These are phyloP conservation scores for Beauveria caledonica DNA, from an alignment of 2,329 filamentous ascomycete genomes.

Conservation along the genomic window DNA sequence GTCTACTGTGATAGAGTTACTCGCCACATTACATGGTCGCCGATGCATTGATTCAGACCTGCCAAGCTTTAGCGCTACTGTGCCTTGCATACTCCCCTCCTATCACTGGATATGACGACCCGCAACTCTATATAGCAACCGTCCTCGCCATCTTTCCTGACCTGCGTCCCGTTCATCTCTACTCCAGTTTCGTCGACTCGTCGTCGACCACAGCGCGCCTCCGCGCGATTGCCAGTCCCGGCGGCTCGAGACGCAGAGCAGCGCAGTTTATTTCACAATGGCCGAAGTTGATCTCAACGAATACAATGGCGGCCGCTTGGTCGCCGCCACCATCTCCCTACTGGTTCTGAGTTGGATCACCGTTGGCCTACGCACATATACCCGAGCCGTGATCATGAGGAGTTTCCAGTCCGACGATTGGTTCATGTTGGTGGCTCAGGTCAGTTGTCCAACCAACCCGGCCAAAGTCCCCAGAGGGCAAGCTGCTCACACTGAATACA, in stretches of 20 bases:
- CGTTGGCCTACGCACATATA: constrained; percentile 36
- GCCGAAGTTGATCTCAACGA: constrained; percentile 26
- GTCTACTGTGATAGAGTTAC: not conserved
- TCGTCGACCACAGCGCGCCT: not conserved
- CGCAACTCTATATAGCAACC: constrained; percentile 7
- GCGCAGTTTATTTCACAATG: constrained; percentile 9
- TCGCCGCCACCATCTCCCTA: constrained; percentile 29
- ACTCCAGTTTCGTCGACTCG: not conserved
- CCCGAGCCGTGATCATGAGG: constrained; percentile 34
- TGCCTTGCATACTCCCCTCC: not conserved
- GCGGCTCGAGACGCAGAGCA: not conserved
- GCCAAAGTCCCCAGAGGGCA: too few relatives aligned
- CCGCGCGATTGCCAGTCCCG: not conserved
- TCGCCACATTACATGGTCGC: not conserved
- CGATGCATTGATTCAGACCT: constrained; percentile 7
- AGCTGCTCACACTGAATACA: constrained; percentile 16
- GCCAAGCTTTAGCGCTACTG: constrained; percentile 5
- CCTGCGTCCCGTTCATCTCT: not conserved
- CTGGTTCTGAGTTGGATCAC: constrained; percentile 34
- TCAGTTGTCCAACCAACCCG: constrained; percentile 17
- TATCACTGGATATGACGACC: constrained; percentile 4
- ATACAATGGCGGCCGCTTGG: constrained; percentile 30
- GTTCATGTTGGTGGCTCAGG: constrained; percentile 43
- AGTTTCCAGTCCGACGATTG: constrained; percentile 44
- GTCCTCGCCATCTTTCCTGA: not conserved